phyloP scores from a whole-genome alignment of 371 early-diverging fungal genomes.

The Mucor mucedo region DNA sequence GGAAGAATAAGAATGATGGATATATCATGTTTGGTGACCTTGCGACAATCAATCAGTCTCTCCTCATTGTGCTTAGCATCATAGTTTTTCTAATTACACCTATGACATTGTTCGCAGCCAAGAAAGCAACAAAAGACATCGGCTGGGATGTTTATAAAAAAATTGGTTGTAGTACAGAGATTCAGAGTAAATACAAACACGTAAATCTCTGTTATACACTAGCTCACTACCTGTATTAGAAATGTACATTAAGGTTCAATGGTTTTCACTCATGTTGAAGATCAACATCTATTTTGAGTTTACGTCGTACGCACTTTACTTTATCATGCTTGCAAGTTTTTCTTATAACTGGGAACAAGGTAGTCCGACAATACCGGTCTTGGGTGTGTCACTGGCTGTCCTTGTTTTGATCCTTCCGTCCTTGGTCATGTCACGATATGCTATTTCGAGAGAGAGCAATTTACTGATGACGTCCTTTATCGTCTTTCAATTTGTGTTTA shows the following conservation, averaged over 20 bases:
- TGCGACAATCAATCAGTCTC: neutral
- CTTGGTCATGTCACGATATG: neutral
- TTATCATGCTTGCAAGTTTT: too few relatives aligned
- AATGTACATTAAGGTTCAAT: slow-evolving; percentile 14
- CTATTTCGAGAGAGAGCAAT: slow-evolving; percentile 15
- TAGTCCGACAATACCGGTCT: too few relatives aligned
- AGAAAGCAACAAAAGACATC: slow-evolving; percentile 10
- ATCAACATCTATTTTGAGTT: slow-evolving; percentile 22
- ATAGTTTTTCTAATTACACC: neutral
- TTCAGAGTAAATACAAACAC: slow-evolving; percentile 13
- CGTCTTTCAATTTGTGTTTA: neutral
- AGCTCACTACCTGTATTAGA: neutral
- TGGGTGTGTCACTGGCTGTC: neutral
- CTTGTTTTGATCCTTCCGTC: neutral
- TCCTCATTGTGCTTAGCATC: slow-evolving; percentile 2
- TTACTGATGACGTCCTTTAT: slow-evolving; percentile 12
- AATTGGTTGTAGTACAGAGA: slow-evolving; percentile 17
- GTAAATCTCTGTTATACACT: neutral
- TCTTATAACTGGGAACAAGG: neutral
- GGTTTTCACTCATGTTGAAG: slow-evolving; percentile 15
- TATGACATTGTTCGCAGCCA: slow-evolving; percentile 4
- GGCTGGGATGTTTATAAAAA: slow-evolving; percentile 27
- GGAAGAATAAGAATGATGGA: neutral
- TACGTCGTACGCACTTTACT: neutral
- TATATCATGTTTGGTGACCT: neutral